These are phyloP conservation scores for Solanum sejunctum DNA, from an alignment of 257 asterid species.

Conservation along the genomic window DNA sequence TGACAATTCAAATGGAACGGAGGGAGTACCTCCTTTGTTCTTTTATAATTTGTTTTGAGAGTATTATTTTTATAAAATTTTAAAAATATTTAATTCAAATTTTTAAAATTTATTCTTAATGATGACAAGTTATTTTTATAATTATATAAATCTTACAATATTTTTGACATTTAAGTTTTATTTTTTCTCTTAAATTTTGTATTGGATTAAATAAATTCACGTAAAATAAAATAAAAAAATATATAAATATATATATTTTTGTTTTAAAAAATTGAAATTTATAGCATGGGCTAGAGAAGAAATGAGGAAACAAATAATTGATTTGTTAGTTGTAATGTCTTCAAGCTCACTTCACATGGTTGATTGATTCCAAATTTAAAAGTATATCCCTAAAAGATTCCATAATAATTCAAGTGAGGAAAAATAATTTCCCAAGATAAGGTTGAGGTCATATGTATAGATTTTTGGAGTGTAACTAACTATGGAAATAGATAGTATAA, in stretches of 20 bases:
- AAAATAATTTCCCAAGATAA: background rate
- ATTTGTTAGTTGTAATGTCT: background rate
- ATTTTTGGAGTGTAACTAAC: background rate
- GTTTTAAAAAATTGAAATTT: too few species aligned
- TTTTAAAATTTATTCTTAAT: background rate
- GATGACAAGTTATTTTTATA: too few species aligned
- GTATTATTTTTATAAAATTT: too few species aligned
- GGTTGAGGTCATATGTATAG: background rate
- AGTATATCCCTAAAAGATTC: background rate
- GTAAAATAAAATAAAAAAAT: too few species aligned
- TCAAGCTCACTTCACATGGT: background rate
- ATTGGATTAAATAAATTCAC: background rate
- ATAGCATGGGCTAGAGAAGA: background rate
- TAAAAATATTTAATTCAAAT: too few species aligned
- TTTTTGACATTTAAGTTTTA: background rate
- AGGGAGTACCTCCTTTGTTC: background rate
- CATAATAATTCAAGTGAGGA: background rate
- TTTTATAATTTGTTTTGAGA: too few species aligned
- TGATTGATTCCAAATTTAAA: background rate
- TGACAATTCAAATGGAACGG: too few species aligned
- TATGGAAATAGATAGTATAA: background rate
- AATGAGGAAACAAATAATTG: background rate
- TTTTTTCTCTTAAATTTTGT: too few species aligned
- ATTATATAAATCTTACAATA: too few species aligned
- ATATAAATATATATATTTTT: too few species aligned